These are phyloP conservation scores for Agarophyton chilense DNA, from an alignment of 23 red algal genomes.

Conservation along the genomic window DNA sequence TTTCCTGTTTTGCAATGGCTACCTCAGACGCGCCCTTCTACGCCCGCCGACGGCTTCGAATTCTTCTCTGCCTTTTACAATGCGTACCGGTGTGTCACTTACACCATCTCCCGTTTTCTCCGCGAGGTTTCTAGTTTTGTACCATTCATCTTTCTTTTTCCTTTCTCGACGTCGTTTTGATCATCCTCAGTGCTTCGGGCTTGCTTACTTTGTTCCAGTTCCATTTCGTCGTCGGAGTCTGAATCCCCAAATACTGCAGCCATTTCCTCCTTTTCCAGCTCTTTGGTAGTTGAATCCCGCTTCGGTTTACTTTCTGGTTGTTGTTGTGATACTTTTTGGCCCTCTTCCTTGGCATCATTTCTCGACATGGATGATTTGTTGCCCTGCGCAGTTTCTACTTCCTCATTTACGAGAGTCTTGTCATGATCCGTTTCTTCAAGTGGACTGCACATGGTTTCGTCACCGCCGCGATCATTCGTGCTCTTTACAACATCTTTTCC, in stretches of 20 bases:
- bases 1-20: not conserved
- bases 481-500: not conserved
- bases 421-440: not conserved
- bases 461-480: not conserved
- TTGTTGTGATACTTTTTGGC: not conserved
- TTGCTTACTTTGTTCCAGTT: not conserved
- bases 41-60: conserved; percentile 1
- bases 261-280: conserved; percentile 19
- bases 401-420: not conserved
- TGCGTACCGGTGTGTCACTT: not conserved
- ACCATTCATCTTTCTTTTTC: not conserved
- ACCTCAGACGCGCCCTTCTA: not conserved
- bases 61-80: not conserved
- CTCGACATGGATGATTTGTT: not conserved
- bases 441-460: not conserved
- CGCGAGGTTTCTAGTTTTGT: not conserved
- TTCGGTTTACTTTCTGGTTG: not conserved
- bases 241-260: conserved; percentile 26
- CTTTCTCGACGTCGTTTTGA: not conserved
- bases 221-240: conserved; percentile 21
- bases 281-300: conserved; percentile 6
- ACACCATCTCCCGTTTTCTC: not conserved
- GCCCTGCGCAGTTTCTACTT: not conserved
- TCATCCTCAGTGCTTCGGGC: not conserved
- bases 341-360: not conserved